Percentiles rank a stretch among this genome's conserved stretches.
Conservation (phyloP, 805 yeast species). For the Schwanniomyces occidentalis region DNA sequence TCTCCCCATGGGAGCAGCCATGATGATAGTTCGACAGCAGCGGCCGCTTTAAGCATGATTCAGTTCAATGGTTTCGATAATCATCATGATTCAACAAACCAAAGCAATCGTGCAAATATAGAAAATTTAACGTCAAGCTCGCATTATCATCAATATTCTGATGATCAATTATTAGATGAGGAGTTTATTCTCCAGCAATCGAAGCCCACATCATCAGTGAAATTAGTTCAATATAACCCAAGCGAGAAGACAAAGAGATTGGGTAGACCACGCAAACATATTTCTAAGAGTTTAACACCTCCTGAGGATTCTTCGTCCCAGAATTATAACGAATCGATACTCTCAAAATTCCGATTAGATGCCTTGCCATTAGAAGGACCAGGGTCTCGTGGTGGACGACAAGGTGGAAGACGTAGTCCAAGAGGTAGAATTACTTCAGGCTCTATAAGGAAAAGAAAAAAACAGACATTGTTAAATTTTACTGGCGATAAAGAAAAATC, state of each 20-base stretch:
- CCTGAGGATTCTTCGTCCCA: slow-evolving; percentile 19
- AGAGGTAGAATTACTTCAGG: slow-evolving; percentile 28
- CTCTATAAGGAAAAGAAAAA: slow-evolving; percentile 19
- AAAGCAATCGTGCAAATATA: background rate
- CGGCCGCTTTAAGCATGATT: slow-evolving; percentile 23
- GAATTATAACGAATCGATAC: slow-evolving; percentile 30
- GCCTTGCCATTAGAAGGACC: slow-evolving; percentile 37
- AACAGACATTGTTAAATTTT: slow-evolving; percentile 13
- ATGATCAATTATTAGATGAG: slow-evolving; percentile 2
- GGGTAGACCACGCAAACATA: slow-evolving; percentile 37
- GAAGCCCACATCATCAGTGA: slow-evolving; percentile 4
- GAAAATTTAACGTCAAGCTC: slow-evolving; percentile 1
- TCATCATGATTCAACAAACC: background rate
- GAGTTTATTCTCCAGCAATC: background rate
- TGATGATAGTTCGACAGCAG: slow-evolving; percentile 12
- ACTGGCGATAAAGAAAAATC: slow-evolving; percentile 5
- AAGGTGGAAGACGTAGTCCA: slow-evolving; percentile 16
- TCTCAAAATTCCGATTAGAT: slow-evolving; percentile 36
- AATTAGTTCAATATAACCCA: slow-evolving; percentile 34
- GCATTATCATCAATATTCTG: slow-evolving; percentile 1
- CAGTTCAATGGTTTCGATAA: slow-evolving; percentile 14
- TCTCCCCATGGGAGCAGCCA: slow-evolving; percentile 1
- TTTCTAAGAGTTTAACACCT: slow-evolving; percentile 13
- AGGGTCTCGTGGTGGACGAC: slow-evolving; percentile 40
- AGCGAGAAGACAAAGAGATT: slow-evolving; percentile 29